phyloP scores from a whole-genome alignment of 306 rosid genomes.

The Cicer arietinum region DNA sequence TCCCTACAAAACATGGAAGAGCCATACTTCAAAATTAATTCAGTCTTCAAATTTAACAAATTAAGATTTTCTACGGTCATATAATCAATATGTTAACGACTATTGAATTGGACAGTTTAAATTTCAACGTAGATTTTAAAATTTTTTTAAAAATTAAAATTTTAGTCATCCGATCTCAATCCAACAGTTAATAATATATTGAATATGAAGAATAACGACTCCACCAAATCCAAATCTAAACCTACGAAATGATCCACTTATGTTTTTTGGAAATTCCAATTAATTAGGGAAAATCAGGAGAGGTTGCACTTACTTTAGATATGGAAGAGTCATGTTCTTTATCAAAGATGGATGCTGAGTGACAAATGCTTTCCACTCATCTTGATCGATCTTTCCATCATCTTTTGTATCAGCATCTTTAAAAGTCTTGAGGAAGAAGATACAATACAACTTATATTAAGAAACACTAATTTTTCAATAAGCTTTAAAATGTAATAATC shows the following conservation, averaged over 20 bases:
- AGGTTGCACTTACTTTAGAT: slow-evolving; percentile 65
- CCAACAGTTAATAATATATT: too few species aligned
- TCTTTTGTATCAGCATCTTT: slow-evolving; percentile 76
- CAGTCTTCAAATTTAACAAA: background rate
- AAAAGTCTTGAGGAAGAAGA: slow-evolving; percentile 66
- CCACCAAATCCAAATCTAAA: too few species aligned
- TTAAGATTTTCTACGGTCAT: too few species aligned
- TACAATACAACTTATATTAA: slow-evolving; percentile 15
- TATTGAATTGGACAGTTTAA: too few species aligned
- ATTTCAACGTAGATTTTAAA: too few species aligned
- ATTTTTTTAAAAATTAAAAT: too few species aligned
- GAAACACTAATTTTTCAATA: slow-evolving; percentile 9
- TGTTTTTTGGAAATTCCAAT: background rate
- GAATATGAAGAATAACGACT: too few species aligned
- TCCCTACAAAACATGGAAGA: slow-evolving; percentile 61
- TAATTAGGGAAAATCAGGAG: background rate
- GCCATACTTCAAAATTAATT: slow-evolving; percentile 13
- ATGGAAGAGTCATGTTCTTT: slow-evolving; percentile 91
- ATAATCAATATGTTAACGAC: too few species aligned
- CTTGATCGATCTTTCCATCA: slow-evolving; percentile 88
- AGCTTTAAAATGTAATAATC: slow-evolving; percentile 14
- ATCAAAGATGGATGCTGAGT: slow-evolving; percentile 73
- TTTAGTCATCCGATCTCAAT: too few species aligned
- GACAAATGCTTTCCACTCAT: slow-evolving; percentile 92
- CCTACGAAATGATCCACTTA: background rate